Base-by-base conservation (phyloP, 2,329 filamentous ascomycete genomes). In the Rutstroemia sp. region DNA sequence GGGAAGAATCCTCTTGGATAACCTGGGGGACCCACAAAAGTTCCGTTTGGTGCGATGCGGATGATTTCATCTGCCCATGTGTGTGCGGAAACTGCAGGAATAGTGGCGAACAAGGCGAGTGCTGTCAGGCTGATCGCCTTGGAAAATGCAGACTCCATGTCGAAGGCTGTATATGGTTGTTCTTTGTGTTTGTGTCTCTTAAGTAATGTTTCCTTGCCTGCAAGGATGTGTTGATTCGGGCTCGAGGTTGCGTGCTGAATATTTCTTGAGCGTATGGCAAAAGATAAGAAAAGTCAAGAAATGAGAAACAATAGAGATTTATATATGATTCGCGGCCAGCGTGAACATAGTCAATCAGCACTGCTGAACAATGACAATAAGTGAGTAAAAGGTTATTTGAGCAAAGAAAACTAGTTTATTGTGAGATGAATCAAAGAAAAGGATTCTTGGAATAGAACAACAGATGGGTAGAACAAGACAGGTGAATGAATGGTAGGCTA, bases 61-160 rank as follows among this genome's bases (percentile, higher is more conserved):
- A 77, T 81, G 50, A 92, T 76, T 65, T 86, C 77, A 72, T 96
- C 91, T 48, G 92, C 79, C 92, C 92, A 96, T 38, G 82, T 85
- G 25, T 62, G 47, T 17, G 54, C 60, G n/a, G 54, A 47, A 6
- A 60, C 49, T 47, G 53, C 53, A 48, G 44, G 61, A 2, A 56
- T 45, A 21, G 44, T 16, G 14, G 44, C 4, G 44, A 65, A 48
- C n/a, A 68, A 53, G 19, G 36, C 57, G 48, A 63, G n/a, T 14
- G 53, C 52, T 46, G 53, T 48, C 21, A 67, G 25, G 30, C 48
- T 21, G 48, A 47, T 50, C 16, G 19, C 10, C 25, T 14, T n/a
- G 4, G 54, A 51, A 30, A 39, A 19, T 51, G 14, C 42, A 10
- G 14, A 56, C 38, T 58, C 48, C 51, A 57, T 58, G 27, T 44